A percentile compares a stretch with the other conserved stretches of the same genome.
phyloP scores from a whole-genome alignment of 352 stramenopile genomes.

The Elongisporangium undulatum region DNA sequence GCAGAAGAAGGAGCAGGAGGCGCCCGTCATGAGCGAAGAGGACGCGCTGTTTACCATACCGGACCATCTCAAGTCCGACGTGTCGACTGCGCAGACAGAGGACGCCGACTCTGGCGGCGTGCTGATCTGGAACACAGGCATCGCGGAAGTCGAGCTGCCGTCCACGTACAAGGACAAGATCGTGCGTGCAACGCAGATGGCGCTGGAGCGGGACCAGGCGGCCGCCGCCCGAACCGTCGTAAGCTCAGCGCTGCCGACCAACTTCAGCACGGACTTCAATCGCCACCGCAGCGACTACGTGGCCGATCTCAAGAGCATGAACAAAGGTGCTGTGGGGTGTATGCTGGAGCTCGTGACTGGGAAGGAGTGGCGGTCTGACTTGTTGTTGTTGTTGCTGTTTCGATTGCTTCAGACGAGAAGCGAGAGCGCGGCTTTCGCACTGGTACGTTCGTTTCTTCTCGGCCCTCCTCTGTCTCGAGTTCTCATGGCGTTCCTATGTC shows the following conservation, averaged over 20 bases:
- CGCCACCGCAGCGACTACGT: constrained; percentile 64
- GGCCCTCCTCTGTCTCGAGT: not conserved
- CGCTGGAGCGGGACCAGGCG: constrained; percentile 28
- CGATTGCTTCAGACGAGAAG: constrained; percentile 56
- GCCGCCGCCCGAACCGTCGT: constrained; percentile 20
- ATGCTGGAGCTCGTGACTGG: not conserved
- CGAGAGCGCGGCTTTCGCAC: constrained; percentile 58
- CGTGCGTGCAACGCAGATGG: constrained; percentile 38
- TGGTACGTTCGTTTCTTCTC: constrained; percentile 11
- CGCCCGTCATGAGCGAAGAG: constrained; percentile 32
- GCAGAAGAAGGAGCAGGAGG: not conserved
- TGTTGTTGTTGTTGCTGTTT: constrained; percentile 7
- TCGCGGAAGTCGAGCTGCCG: constrained; percentile 77
- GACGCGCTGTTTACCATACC: constrained; percentile 66
- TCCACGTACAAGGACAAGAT: constrained; percentile 45
- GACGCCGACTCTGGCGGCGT: constrained; percentile 46
- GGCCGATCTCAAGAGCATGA: constrained; percentile 60
- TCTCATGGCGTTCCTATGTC: not conserved
- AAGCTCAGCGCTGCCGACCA: constrained; percentile 56
- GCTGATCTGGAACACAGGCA: constrained; percentile 72
- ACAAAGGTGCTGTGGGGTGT: constrained; percentile 40
- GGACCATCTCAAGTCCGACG: constrained; percentile 44
- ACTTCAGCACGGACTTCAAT: constrained; percentile 80
- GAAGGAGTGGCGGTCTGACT: not conserved
- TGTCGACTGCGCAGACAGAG: constrained; percentile 24